A percentile compares a stretch with the other conserved stretches of the same genome.
Conservation (phyloP, 176 grass and related monocot genomes). For the Echinochloa phyllopogon region DNA sequence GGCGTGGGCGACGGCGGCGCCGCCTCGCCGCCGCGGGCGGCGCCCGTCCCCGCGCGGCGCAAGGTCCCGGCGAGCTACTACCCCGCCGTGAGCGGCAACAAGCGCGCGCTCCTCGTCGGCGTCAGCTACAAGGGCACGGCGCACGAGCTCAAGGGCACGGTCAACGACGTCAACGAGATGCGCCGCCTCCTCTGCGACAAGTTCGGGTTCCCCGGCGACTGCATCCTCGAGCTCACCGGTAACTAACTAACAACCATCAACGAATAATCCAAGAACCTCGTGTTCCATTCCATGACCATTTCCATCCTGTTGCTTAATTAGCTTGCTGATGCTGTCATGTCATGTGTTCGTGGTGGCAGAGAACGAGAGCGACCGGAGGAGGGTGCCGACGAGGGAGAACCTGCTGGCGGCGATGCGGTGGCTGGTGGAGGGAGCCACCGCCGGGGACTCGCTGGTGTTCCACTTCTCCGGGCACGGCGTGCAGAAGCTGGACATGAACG, state of each 20-base stretch:
- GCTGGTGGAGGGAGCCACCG: conserved; percentile 55
- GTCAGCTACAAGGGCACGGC: conserved; percentile 60
- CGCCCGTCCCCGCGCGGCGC: background rate
- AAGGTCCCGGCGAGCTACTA: conserved; percentile 59
- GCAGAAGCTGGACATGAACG: conserved; percentile 74
- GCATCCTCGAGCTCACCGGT: conserved; percentile 76
- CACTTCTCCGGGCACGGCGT: conserved; percentile 90
- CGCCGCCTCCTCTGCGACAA: conserved; percentile 56
- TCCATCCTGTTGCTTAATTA: background rate
- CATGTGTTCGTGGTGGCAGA: conserved; percentile 20
- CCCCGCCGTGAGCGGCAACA: conserved; percentile 50
- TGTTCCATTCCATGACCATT: too few species aligned
- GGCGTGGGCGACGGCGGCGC: background rate
- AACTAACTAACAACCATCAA: background rate
- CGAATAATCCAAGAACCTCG: background rate
- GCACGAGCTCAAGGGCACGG: conserved; percentile 76
- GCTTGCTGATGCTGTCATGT: background rate
- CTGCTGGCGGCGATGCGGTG: conserved; percentile 73
- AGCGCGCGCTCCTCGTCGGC: conserved; percentile 86
- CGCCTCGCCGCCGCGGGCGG: background rate
- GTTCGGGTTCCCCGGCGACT: conserved; percentile 66
- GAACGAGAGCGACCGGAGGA: conserved; percentile 7
- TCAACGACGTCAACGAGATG: conserved; percentile 79
- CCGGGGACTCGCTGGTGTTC: conserved; percentile 82
- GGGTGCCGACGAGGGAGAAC: conserved; percentile 67